Conservation (phyloP, 2,329 filamentous ascomycete genomes). For the Claviceps capensis region DNA sequence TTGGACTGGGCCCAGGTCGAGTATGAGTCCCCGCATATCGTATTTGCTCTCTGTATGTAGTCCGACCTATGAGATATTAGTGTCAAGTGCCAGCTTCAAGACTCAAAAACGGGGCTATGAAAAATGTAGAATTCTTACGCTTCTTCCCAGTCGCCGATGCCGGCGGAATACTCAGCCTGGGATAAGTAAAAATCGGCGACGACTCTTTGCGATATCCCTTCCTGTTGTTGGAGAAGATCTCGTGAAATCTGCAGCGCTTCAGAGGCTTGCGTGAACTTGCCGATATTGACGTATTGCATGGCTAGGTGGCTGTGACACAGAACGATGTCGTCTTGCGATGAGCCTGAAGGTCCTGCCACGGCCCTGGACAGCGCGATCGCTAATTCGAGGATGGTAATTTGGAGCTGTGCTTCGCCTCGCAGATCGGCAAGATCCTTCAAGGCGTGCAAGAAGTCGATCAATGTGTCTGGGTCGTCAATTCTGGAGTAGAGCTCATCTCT, state of each 20-base stretch:
- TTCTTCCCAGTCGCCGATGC: constrained; percentile 50
- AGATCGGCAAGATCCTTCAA: constrained; percentile 37
- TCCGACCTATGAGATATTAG: constrained; percentile 11
- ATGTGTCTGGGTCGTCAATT: constrained; percentile 35
- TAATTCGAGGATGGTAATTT: constrained; percentile 33
- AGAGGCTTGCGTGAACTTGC: constrained; percentile 35
- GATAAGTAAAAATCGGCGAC: constrained; percentile 49
- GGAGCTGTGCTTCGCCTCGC: constrained; percentile 32
- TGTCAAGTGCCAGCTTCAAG: neutral
- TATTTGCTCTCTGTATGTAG: constrained; percentile 26
- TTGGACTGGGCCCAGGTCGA: constrained; percentile 22
- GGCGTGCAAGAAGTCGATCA: constrained; percentile 36
- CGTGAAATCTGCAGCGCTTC: constrained; percentile 44
- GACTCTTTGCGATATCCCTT: constrained; percentile 24
- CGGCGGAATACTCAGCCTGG: constrained; percentile 60
- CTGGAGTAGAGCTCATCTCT: constrained; percentile 26
- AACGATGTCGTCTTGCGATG: constrained; percentile 26
- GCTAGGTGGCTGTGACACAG: constrained; percentile 34
- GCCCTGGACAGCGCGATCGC: constrained; percentile 27
- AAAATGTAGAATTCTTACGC: constrained; percentile 24
- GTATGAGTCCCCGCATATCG: constrained; percentile 17
- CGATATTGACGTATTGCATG: constrained; percentile 39
- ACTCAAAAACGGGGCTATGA: neutral
- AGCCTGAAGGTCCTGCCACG: constrained; percentile 14
- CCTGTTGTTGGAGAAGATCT: constrained; percentile 26